Percentiles rank a stretch among this genome's conserved stretches.
These are phyloP conservation scores for Triticum urartu DNA, from an alignment of 176 grass and related monocot genomes.

Conservation along the genomic window DNA sequence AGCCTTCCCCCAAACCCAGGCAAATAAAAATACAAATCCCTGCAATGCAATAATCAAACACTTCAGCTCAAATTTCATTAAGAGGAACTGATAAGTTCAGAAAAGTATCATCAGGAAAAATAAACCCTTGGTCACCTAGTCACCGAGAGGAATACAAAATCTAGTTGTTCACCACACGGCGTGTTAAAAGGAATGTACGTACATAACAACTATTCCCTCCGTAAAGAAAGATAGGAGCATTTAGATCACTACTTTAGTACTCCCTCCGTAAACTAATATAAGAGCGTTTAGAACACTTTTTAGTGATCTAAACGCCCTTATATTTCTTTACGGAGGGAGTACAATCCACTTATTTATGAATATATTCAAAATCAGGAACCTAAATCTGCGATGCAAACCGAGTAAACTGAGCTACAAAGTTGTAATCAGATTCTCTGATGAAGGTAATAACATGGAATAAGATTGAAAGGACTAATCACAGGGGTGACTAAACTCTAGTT, in stretches of 20 bases:
- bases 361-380: neutral
- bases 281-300: too few species aligned
- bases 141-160: neutral
- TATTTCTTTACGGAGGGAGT: too few species aligned
- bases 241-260: too few species aligned
- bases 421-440: neutral
- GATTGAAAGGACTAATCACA: neutral
- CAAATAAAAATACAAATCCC: slow-evolving; percentile 4
- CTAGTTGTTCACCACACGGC: neutral
- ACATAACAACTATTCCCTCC: neutral
- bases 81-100: neutral
- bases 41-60: neutral
- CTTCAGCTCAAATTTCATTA: neutral
- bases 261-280: too few species aligned
- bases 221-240: too few species aligned
- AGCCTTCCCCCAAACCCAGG: slow-evolving; percentile 5
- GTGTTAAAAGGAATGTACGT: neutral
- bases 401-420: neutral
- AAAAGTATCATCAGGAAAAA: neutral
- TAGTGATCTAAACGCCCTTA: too few species aligned
- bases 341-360: neutral
- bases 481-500: neutral
- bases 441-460: neutral
- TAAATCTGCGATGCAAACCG: neutral
- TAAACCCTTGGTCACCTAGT: neutral